Percentiles rank a stretch among this genome's conserved stretches.
Evolutionary conservation across 495 filamentous ascomycete species (phyloP).

Genomic region (Hapsidospora chrysogenum): DNA sequence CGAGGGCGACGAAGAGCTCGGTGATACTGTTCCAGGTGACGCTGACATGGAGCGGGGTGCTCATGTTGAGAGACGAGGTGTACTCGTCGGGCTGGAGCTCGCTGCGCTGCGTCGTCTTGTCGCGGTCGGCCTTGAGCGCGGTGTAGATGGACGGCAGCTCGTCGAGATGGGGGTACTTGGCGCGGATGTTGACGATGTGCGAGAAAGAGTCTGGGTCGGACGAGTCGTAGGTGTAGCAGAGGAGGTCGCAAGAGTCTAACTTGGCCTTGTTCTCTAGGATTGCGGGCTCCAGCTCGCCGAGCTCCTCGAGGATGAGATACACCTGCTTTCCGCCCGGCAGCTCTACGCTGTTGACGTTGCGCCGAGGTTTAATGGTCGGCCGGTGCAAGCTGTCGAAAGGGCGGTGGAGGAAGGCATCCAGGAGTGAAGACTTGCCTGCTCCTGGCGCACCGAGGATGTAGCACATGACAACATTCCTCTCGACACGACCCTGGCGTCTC

Average conservation of each 20-base stretch:
- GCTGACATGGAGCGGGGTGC: slow-evolving; percentile 81
- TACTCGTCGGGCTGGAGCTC: slow-evolving; percentile 90
- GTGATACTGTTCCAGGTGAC: slow-evolving; percentile 80
- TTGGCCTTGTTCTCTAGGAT: slow-evolving; percentile 84
- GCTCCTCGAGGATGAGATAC: slow-evolving; percentile 87
- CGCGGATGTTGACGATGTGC: slow-evolving; percentile 69
- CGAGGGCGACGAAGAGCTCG: slow-evolving; percentile 73
- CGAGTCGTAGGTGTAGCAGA: slow-evolving; percentile 94
- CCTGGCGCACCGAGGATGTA: slow-evolving; percentile 77
- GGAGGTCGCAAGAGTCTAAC: slow-evolving; percentile 81
- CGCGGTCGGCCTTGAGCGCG: slow-evolving; percentile 76
- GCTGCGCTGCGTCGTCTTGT: slow-evolving; percentile 83
- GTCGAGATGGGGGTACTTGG: slow-evolving; percentile 64
- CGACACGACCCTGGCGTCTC: slow-evolving; percentile 63
- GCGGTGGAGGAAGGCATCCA: slow-evolving; percentile 80
- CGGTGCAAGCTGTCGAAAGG: slow-evolving; percentile 76
- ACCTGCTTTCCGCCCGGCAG: slow-evolving; percentile 92
- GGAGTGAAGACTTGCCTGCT: slow-evolving; percentile 74
- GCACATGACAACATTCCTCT: slow-evolving; percentile 90
- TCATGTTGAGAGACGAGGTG: slow-evolving; percentile 62
- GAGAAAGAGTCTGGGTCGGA: slow-evolving; percentile 88
- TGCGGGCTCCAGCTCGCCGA: slow-evolving; percentile 87
- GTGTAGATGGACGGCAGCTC: slow-evolving; percentile 79
- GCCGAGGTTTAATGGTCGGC: slow-evolving; percentile 85
- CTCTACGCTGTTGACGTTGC: slow-evolving; percentile 91